Evolutionary conservation across 2,329 filamentous ascomycete genomes (phyloP).

Genomic region (Bipolaris gigantea): DNA sequence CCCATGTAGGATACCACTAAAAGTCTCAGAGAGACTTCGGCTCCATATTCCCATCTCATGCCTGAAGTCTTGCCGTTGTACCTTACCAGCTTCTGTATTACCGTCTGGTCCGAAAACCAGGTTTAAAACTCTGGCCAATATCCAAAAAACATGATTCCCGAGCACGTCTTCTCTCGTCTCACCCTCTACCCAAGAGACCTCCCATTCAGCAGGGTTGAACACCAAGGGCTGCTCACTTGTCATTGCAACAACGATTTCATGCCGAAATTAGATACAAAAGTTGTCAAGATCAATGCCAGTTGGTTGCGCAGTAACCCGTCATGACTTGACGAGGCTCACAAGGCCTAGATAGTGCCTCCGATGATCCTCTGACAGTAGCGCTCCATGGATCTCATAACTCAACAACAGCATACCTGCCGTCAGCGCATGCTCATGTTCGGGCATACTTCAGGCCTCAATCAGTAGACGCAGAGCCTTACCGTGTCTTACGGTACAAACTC

Average conservation of each 20-base stretch:
- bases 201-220: constrained; percentile 37
- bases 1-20: constrained; percentile 38
- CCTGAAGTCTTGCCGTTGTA: constrained; percentile 27
- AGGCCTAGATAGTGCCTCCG: constrained; percentile 37
- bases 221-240: constrained; percentile 34
- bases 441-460: constrained; percentile 32
- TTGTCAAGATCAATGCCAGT: constrained; percentile 36
- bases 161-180: constrained; percentile 40
- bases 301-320: constrained; percentile 33
- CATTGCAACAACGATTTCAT: constrained; percentile 39
- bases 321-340: constrained; percentile 35
- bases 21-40: constrained; percentile 29
- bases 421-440: constrained; percentile 32
- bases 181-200: constrained; percentile 30
- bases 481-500: constrained; percentile 31
- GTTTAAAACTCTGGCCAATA: constrained; percentile 36
- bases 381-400: constrained; percentile 39
- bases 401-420: constrained; percentile 41
- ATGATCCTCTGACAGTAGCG: constrained; percentile 34
- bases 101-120: constrained; percentile 31
- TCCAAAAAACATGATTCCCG: constrained; percentile 39
- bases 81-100: constrained; percentile 13
- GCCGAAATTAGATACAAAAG: constrained; percentile 42
- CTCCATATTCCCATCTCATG: constrained; percentile 36
- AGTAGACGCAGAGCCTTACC: constrained; percentile 35